Conservation (phyloP, 139 green algal genomes). For the Chlorella sp. region DNA sequence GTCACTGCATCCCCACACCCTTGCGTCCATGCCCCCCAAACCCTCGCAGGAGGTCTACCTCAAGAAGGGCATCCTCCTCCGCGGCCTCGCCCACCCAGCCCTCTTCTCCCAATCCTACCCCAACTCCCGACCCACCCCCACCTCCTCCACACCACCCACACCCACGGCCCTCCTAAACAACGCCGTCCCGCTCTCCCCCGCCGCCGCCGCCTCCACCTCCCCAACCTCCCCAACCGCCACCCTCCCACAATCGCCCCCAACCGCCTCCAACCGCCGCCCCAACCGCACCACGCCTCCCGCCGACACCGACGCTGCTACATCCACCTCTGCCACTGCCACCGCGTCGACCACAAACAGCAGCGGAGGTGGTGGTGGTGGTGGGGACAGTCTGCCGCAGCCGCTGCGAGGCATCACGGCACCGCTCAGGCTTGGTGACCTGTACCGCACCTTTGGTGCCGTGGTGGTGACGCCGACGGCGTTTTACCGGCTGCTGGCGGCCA, state of each 20-base stretch:
- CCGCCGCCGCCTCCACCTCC: too few relatives aligned
- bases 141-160: too few relatives aligned
- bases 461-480: slow-evolving; percentile 23
- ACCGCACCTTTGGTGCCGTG: slow-evolving; percentile 85
- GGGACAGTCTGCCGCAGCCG: too few relatives aligned
- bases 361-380: too few relatives aligned
- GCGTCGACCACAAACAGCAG: neutral
- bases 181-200: too few relatives aligned
- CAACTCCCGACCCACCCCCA: too few relatives aligned
- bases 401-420: neutral
- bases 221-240: too few relatives aligned
- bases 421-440: slow-evolving; percentile 2
- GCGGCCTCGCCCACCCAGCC: slow-evolving; percentile 73
- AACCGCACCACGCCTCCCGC: slow-evolving; percentile 1
- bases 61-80: slow-evolving; percentile 53
- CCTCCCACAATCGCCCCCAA: too few relatives aligned
- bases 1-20: too few relatives aligned
- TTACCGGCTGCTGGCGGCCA: slow-evolving; percentile 26
- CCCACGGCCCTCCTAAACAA: too few relatives aligned
- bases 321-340: neutral
- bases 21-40: neutral
- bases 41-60: slow-evolving; percentile 46
- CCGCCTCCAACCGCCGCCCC: too few relatives aligned
- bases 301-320: neutral
- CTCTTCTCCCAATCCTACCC: slow-evolving; percentile 19